Percentiles rank a stretch among this genome's conserved stretches.
phyloP scores from a whole-genome alignment of 352 stramenopile species.

The Pythium periplocum region DNA sequence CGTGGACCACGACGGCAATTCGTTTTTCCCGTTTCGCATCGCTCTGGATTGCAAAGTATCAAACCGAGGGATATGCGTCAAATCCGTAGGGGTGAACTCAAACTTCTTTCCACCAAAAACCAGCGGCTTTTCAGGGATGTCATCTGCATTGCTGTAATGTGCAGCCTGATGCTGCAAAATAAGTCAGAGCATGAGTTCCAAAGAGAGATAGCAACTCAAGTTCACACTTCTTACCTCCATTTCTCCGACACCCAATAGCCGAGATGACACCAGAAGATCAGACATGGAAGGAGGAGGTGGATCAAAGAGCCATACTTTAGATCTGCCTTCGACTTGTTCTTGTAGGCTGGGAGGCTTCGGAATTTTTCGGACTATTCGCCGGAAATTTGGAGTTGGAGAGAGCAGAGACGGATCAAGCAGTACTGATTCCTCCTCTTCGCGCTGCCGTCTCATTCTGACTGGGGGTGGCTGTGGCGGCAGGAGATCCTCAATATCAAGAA shows the following conservation, averaged over 20 bases:
- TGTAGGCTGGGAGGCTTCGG: too few species aligned
- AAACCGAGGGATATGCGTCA: conserved; percentile 35
- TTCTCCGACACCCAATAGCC: conserved; percentile 35
- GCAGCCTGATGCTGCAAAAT: conserved; percentile 43
- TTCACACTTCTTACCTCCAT: conserved; percentile 20
- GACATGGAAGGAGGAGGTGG: conserved; percentile 31
- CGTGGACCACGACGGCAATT: too few species aligned
- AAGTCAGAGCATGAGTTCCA: background rate
- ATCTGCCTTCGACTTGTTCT: too few species aligned
- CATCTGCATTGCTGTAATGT: conserved; percentile 43
- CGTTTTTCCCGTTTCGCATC: background rate
- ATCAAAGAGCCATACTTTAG: conserved; percentile 33
- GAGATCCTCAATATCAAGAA: too few species aligned
- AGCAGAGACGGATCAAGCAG: conserved; percentile 28
- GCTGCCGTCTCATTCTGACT: too few species aligned
- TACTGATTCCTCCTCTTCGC: conserved; percentile 43
- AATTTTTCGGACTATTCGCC: too few species aligned
- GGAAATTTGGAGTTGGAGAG: conserved; percentile 46
- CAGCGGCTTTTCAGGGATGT: conserved; percentile 70
- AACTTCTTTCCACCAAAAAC: conserved; percentile 76
- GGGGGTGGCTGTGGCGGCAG: too few species aligned
- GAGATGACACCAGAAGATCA: conserved; percentile 43
- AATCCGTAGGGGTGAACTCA: conserved; percentile 35
- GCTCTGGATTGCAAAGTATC: conserved; percentile 24
- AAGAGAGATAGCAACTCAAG: conserved; percentile 1